A percentile compares a stretch with the other conserved stretches of the same genome.
phyloP scores from a whole-genome alignment of 31 red algal genomes.

The Odonthalia washingtoniensis region DNA sequence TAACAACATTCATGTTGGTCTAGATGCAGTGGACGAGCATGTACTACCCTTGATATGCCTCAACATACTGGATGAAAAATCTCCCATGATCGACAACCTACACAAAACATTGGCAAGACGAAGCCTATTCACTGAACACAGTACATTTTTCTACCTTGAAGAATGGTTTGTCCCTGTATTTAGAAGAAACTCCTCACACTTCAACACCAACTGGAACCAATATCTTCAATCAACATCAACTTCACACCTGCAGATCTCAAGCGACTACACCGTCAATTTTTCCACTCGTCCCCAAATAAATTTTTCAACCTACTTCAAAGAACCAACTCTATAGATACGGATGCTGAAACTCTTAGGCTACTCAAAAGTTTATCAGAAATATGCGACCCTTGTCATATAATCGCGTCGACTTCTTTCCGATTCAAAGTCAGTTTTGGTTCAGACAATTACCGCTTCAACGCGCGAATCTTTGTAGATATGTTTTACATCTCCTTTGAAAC shows the following conservation, averaged over 20 bases:
- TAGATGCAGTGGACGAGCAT: no score
- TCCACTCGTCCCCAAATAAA: slow-evolving; percentile 36
- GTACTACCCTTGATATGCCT: no score
- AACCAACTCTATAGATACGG: background rate
- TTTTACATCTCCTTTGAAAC: slow-evolving; percentile 17
- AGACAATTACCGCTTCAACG: slow-evolving; percentile 43
- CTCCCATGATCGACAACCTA: no score
- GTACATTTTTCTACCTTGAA: no score
- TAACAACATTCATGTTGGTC: no score
- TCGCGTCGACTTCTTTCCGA: background rate
- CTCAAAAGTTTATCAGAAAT: background rate
- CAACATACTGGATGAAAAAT: no score
- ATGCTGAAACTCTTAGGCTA: background rate
- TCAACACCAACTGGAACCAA: no score
- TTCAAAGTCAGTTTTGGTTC: slow-evolving; percentile 12
- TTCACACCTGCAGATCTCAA: slow-evolving; percentile 16
- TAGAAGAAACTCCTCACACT: no score
- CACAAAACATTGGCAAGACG: no score
- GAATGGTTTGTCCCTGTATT: no score
- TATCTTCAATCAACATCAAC: background rate
- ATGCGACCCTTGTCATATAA: slow-evolving; percentile 38
- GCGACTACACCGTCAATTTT: slow-evolving; percentile 3
- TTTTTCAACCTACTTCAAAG: slow-evolving; percentile 25
- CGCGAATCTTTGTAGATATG: slow-evolving; percentile 22
- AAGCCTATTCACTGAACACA: no score